A percentile compares a stretch with the other conserved stretches of the same genome.
Conservation (phyloP, 2,329 filamentous ascomycete species). For the Diplodia sapinea region DNA sequence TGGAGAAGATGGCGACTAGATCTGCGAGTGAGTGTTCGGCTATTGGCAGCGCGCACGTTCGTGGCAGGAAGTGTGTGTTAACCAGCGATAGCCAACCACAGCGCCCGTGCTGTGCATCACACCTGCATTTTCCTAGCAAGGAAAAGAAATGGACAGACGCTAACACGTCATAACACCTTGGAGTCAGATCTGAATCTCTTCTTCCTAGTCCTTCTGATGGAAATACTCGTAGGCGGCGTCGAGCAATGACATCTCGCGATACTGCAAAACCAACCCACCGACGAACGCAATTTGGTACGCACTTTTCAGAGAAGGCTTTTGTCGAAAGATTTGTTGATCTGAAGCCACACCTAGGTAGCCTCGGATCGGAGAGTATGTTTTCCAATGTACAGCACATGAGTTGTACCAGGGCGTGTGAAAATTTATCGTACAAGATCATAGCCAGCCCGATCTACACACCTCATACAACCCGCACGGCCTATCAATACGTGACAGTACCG, state of each 20-base stretch:
- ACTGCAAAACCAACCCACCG: not conserved
- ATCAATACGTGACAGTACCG: slow-evolving; percentile 15
- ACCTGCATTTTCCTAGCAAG: not conserved
- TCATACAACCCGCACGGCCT: slow-evolving; percentile 4
- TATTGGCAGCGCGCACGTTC: not conserved
- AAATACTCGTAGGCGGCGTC: not conserved
- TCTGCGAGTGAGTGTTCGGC: not conserved
- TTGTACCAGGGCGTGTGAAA: not conserved
- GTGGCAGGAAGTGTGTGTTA: not conserved
- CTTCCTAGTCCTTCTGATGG: not conserved
- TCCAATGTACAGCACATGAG: not conserved
- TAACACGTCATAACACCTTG: not conserved
- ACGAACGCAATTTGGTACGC: no score
- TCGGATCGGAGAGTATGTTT: not conserved
- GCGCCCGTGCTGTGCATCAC: not conserved
- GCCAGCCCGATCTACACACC: not conserved
- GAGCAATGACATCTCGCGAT: not conserved
- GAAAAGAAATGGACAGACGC: not conserved
- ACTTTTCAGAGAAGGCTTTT: not conserved
- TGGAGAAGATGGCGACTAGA: not conserved
- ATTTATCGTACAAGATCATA: slow-evolving; percentile 6
- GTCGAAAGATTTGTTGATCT: not conserved
- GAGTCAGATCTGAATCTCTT: not conserved
- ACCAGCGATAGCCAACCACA: not conserved
- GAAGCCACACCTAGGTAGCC: not conserved